Base-by-base conservation (phyloP, 1,284 basidiomycete species). In the Pseudomicrostroma phylloplanum region DNA sequence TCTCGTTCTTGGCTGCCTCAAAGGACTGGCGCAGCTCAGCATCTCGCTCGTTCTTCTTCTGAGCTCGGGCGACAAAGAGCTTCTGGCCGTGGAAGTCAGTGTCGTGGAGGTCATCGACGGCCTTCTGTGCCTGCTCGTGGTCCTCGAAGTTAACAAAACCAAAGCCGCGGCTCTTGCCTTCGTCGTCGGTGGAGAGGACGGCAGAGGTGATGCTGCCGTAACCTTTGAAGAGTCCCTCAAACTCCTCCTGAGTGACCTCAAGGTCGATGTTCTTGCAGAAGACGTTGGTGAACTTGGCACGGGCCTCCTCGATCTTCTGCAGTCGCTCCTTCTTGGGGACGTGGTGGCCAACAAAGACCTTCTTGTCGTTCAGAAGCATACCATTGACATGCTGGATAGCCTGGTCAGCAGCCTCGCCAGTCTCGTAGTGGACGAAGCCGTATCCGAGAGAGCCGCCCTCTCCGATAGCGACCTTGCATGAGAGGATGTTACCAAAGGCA, bases 351-450 rank as follows among this genome's bases (percentile, higher is more conserved):
- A 99, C 96, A 78, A 89, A 99, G 75, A 99, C 96, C 72, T 79
- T 79, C 63, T 77, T 76, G 72, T 98, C 96, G 83, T 98, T 98
- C 79, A 99, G 83, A 66, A 98, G 83, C 96, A 99, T 99, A 70
- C 94, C 93, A 81, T 99, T 96, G 80, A 98, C 96, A 66, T 92
- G 90, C 83, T 96, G 91, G 85, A 99, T 98, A 63, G 87, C 88
- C 36, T 69, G 70, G 39, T 96, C 91, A 66, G 94, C 93, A 53
- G 94, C 90, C 82, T 98, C 96, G 62, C 89, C 90, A 67, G 92
- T 96, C 83, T 97, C 93, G 82, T 98, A 99, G 82, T 98, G 96
- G 65, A 98, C 94, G 81, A 94, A 98, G 60, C 94, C 96, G 80
- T 97, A 99, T 51, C 77, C 77, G 56, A 77, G 73, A 57, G 68